These are phyloP conservation scores for Neurospora sp. DNA, from an alignment of 495 filamentous ascomycete species.

Conservation along the genomic window DNA sequence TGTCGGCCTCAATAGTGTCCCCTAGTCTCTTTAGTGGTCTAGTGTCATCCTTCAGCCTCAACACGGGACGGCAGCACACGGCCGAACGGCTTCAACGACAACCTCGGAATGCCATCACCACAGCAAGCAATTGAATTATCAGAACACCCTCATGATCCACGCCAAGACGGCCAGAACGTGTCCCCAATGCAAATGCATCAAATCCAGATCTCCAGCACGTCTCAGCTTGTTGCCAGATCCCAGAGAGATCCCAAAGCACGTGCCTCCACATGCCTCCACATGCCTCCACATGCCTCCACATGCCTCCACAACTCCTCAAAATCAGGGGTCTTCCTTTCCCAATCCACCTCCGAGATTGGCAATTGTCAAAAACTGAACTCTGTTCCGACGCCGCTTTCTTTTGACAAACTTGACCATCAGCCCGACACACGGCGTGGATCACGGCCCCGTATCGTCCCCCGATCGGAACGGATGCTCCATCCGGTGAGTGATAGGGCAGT, in stretches of 20 bases:
- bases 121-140: not conserved
- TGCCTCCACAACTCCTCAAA: not conserved
- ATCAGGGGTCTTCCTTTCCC: not conserved
- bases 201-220: not conserved
- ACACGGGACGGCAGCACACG: not conserved
- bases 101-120: not conserved
- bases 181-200: not conserved
- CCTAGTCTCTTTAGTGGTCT: not conserved
- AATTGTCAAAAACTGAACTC: too few species aligned
- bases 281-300: not conserved
- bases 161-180: not conserved
- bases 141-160: not conserved
- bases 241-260: not conserved
- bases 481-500: not conserved
- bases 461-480: not conserved
- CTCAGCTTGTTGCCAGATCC: not conserved
- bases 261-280: not conserved
- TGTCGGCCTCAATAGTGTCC: not conserved
- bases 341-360: too few species aligned
- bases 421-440: not conserved
- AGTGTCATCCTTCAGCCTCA: not conserved
- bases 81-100: not conserved
- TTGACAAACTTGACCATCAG: not conserved
- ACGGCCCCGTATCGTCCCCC: not conserved
- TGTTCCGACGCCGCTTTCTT: not conserved